Evolutionary conservation across 805 yeast species (phyloP), one percentile per base, ranked within the genome.

Genomic region (Yamadazyma akitaensis): DNA sequence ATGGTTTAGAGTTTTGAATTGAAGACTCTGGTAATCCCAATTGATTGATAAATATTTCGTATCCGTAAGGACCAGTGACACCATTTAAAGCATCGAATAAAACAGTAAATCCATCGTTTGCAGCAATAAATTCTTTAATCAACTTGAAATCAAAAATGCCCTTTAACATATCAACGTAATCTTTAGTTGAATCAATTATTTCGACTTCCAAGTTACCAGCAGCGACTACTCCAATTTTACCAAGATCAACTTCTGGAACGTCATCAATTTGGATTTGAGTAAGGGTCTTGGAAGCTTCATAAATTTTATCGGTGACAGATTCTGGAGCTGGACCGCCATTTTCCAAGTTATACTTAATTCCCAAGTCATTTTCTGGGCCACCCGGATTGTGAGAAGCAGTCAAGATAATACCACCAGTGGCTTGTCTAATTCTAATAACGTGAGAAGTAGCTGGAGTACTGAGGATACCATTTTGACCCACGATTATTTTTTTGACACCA

Each of bases 281-380:
- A 57, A 94, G 70, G 35, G 66, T 59, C 61, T 76, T 78, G 17
- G 96, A 80, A 25, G 72, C 75, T 49, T 82, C 91, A 72, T 70
- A 94, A 61, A 92, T 94, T 65, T 83, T 80, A 70, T 92, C 80
- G 11, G 99, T 92, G 49, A 94, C 95, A 13, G 85, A 70, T 66
- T 92, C 99, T 11, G 99, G 99, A 10, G 98, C 98, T 36, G 99
- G 99, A 2, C 97, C 99, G 55, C 99, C 99, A 62, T 92, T 92
- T 53, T 87, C 80, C 65, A 94, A 74, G 67, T 92, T 94, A 73
- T 94, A 94, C 72, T 92, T 92, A 74, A 92, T 92, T 46, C 99
- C 99, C 63, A 90, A 77, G 64, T 92, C 99, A 53, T 87, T 83
- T 24, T 76, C 70, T 48, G 96, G 96, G 8, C 98, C 97, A 64